Evolutionary conservation across 2,329 filamentous ascomycete genomes (phyloP), one percentile per base, ranked within the genome.

Genomic region (Alternaria gansuensis): DNA sequence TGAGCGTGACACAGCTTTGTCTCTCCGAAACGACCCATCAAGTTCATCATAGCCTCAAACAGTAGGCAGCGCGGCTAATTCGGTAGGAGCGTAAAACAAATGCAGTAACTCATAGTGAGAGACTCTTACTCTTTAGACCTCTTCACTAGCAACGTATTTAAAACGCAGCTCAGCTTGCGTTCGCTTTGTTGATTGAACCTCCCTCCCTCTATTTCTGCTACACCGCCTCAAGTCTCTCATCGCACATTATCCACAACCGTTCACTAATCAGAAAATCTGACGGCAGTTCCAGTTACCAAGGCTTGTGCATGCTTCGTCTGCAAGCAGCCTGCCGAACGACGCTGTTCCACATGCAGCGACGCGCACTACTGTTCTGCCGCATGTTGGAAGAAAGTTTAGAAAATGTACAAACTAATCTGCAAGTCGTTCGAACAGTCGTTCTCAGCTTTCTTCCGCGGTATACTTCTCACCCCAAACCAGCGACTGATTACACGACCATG

Each of bases 361-460:
- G 39, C 40, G 14, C 40, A 13, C 40, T 53, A 44, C 14, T 53
- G 51, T 23, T 44, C 51, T 14, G 29, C 23, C 8, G 23, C n/a
- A 0, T 52, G 50, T 23, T 21, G 34, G 10, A 36, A 14, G 10
- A 26, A 44, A 11, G 39, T 44, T 14, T 43, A 13, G 39, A 52
- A 28, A 10, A 36, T 21, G 21, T 39, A 52, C 39, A 43, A 44
- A 39, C 36, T 44, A 21, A 11, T 52, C 10, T 52, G 39, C 50
- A 52, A 52, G 23, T 44, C 39, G 28, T 52, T 52, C 39, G 39
- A 17, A 17, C 28, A 13, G 24, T 17, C 1, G 11, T 39, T 52
- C 17, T 5, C 29, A 24, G 1, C 13, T 11, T 52, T 33, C 39
- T 52, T 52, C 5, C 50, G 39, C 50, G 5, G 37, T 13, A 43